Evolutionary conservation across 768 basidiomycete species (phyloP).

Genomic region (Crucibulum laeve): DNA sequence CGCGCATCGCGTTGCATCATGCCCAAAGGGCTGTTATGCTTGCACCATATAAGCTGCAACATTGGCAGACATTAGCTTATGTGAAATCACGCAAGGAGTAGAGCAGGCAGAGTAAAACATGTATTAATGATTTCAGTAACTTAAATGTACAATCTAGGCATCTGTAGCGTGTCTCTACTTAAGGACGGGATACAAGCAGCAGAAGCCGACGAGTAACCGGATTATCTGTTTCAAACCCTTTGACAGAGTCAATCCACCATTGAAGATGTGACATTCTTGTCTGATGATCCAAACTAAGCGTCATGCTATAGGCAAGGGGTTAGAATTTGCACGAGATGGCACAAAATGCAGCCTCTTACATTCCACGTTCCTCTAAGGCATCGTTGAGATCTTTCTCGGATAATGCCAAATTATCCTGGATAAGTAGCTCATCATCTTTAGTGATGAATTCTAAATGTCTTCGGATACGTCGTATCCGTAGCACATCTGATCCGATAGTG

Average conservation of each 20-base stretch:
- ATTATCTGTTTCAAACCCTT: constrained; percentile 28
- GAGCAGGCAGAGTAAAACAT: constrained; percentile 4
- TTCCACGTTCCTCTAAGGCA: constrained; percentile 71
- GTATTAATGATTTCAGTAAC: constrained; percentile 7
- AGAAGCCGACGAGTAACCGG: constrained; percentile 45
- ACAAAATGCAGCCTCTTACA: constrained; percentile 43
- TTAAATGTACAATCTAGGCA: neutral
- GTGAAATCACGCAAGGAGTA: constrained; percentile 24
- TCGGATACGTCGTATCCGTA: constrained; percentile 39
- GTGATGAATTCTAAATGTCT: constrained; percentile 42
- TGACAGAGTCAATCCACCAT: constrained; percentile 62
- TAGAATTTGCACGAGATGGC: neutral
- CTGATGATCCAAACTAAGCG: constrained; percentile 32
- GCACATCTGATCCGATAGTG: constrained; percentile 34
- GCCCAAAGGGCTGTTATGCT: constrained; percentile 67
- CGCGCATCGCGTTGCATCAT: constrained; percentile 17
- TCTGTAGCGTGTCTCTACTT: neutral
- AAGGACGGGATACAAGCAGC: constrained; percentile 32
- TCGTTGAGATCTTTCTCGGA: constrained; percentile 54
- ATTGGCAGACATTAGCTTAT: constrained; percentile 62
- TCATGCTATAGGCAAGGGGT: constrained; percentile 21
- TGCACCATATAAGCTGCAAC: constrained; percentile 43
- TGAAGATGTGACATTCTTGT: constrained; percentile 45
- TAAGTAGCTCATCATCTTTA: constrained; percentile 61
- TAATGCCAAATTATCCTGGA: constrained; percentile 43